Percentiles rank a stretch among this genome's conserved stretches.
phyloP scores from a whole-genome alignment of 345 rosid genomes.

The Salix caprea region DNA sequence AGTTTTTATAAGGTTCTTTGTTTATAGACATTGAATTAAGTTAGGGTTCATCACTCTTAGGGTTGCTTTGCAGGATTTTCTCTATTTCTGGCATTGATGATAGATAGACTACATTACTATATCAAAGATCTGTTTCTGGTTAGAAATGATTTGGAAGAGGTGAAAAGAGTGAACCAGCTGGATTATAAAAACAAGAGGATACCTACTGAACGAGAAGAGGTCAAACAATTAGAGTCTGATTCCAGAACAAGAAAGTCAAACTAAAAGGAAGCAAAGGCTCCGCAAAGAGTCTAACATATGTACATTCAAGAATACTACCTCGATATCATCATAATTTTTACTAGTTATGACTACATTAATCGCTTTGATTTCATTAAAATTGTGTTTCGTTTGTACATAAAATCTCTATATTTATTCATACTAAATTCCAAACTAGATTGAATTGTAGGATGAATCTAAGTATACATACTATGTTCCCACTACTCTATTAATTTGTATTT shows the following conservation, averaged over 20 bases:
- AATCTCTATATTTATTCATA: too few relatives aligned
- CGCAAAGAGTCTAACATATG: background rate
- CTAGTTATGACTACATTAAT: too few relatives aligned
- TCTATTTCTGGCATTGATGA: constrained; percentile 35
- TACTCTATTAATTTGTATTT: background rate
- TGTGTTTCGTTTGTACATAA: too few relatives aligned
- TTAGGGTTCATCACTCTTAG: background rate
- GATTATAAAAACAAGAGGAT: background rate
- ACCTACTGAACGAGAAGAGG: background rate
- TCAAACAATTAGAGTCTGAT: background rate
- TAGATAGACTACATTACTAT: constrained; percentile 32
- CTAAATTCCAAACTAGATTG: too few relatives aligned
- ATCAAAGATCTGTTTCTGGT: constrained; percentile 21
- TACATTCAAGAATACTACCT: too few relatives aligned
- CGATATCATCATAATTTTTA: too few relatives aligned
- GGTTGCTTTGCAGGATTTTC: constrained; percentile 14
- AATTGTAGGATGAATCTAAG: background rate
- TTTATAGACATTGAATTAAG: background rate
- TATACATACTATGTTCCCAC: too few relatives aligned
- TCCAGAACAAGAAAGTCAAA: background rate
- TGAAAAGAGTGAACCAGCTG: background rate
- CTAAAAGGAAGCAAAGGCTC: background rate
- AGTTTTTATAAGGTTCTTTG: too few relatives aligned
- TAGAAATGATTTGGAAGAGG: constrained; percentile 13
- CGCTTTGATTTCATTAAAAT: too few relatives aligned